Percentiles rank a stretch among this genome's conserved stretches.
Evolutionary conservation across 148 eudicot genomes (phyloP).

Genomic region (Persicaria tinctoria): DNA sequence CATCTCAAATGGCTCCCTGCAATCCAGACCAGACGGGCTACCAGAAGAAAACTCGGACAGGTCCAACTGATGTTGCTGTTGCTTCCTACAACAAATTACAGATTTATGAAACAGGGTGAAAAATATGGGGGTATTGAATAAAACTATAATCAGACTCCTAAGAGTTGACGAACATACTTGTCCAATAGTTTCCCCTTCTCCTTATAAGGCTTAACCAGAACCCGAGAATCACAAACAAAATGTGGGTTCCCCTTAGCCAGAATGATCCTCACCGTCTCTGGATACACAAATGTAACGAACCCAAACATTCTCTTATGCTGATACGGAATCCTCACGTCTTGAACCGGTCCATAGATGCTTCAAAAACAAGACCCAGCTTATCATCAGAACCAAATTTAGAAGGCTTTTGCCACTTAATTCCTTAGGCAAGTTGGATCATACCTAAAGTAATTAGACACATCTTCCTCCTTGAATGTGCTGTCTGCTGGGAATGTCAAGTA

Average conservation of each 20-base stretch:
- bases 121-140: background rate
- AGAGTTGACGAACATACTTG: constrained; percentile 22
- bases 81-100: constrained; percentile 24
- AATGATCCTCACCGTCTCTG: constrained; percentile 79
- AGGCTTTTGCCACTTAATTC: background rate
- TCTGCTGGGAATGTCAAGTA: constrained; percentile 95
- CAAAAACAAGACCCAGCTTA: constrained; percentile 14
- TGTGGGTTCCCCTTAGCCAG: constrained; percentile 94
- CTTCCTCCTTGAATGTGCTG: constrained; percentile 88
- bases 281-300: constrained; percentile 74
- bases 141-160: background rate
- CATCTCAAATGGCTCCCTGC: constrained; percentile 52
- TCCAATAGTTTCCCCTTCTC: constrained; percentile 86
- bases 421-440: constrained; percentile 14
- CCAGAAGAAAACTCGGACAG: constrained; percentile 53
- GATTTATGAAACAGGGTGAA: background rate
- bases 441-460: constrained; percentile 86
- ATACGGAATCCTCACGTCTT: constrained; percentile 94
- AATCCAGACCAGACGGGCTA: constrained; percentile 62
- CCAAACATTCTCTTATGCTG: constrained; percentile 99
- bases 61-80: constrained; percentile 40
- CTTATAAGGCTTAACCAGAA: constrained; percentile 95
- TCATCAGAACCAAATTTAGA: background rate
- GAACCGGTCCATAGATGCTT: constrained; percentile 85
- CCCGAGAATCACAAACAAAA: constrained; percentile 95